Percentiles rank a stretch among this genome's conserved stretches.
Conservation (phyloP, 2,329 filamentous ascomycete genomes). For the Xylaria multiplex region DNA sequence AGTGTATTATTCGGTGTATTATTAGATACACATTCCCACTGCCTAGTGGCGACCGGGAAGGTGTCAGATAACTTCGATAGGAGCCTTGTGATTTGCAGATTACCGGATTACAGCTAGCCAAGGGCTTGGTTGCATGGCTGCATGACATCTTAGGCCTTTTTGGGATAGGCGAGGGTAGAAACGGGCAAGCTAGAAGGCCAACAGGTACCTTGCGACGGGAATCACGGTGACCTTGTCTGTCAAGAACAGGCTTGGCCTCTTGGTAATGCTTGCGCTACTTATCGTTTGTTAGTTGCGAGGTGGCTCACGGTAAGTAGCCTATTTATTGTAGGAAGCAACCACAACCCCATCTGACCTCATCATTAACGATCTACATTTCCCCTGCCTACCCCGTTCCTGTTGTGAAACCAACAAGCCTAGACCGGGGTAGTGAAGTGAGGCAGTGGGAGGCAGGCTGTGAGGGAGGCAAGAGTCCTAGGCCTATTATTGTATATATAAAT, state of each 20-base stretch:
- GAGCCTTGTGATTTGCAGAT: conserved; percentile 8
- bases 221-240: not conserved
- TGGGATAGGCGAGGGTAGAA: not conserved
- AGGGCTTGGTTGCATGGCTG: conserved; percentile 25
- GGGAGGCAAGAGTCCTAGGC: conserved; percentile 20
- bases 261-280: not conserved
- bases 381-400: conserved; percentile 3
- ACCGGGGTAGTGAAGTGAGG: not conserved
- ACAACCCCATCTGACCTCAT: conserved; percentile 31
- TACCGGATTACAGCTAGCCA: conserved; percentile 10
- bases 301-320: not conserved
- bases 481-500: not conserved
- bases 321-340: conserved; percentile 10
- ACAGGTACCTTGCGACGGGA: conserved; percentile 3
- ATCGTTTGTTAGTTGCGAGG: conserved; percentile 1
- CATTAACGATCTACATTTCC: conserved; percentile 22
- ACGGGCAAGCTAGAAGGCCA: conserved; percentile 16
- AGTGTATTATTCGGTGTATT: too few species aligned
- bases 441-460: conserved; percentile 16
- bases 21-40: not conserved
- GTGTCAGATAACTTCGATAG: not conserved
- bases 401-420: conserved; percentile 9
- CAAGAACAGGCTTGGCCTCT: not conserved
- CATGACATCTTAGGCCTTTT: conserved; percentile 22
- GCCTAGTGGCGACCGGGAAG: not conserved